phyloP scores from a whole-genome alignment of 1,284 basidiomycete genomes.

The Neotropicomus parvogracilis region DNA sequence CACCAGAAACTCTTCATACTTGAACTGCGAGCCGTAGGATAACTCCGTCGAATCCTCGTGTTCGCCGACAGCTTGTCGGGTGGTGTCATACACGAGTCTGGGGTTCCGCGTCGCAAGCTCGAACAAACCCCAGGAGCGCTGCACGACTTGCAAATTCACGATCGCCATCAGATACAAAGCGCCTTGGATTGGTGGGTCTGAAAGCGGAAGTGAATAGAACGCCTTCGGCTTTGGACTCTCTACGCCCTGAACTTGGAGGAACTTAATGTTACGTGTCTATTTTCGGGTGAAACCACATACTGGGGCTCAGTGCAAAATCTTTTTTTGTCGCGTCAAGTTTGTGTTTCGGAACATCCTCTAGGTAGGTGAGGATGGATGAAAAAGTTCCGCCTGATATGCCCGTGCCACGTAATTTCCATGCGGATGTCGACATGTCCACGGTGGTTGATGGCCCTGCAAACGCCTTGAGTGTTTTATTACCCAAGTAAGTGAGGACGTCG shows the following conservation, averaged over 20 bases:
- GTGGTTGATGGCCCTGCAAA: slow-evolving; percentile 36
- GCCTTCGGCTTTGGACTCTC: slow-evolving; percentile 37
- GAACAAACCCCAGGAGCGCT: slow-evolving; percentile 75
- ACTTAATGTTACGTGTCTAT: slow-evolving; percentile 1
- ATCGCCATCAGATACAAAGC: slow-evolving; percentile 60
- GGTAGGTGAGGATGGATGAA: slow-evolving; percentile 45
- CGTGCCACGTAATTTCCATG: slow-evolving; percentile 46
- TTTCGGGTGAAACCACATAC: slow-evolving; percentile 33
- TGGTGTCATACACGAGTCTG: slow-evolving; percentile 13
- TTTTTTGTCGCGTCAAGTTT: slow-evolving; percentile 33
- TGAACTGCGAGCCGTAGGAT: slow-evolving; percentile 63
- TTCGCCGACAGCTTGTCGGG: slow-evolving; percentile 5
- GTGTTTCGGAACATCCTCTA: slow-evolving; percentile 48
- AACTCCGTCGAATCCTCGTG: slow-evolving; percentile 19
- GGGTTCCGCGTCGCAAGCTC: slow-evolving; percentile 35
- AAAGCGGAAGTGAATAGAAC: slow-evolving; percentile 48
- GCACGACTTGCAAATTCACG: slow-evolving; percentile 66
- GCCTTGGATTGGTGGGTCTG: slow-evolving; percentile 48
- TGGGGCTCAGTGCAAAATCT: slow-evolving; percentile 56
- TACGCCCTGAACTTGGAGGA: slow-evolving; percentile 40
- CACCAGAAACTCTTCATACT: slow-evolving; percentile 69
- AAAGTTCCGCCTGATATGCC: slow-evolving; percentile 72
- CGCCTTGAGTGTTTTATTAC: slow-evolving; percentile 46
- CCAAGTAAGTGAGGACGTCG: slow-evolving; percentile 51
- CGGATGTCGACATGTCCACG: slow-evolving; percentile 39